Percentiles rank a stretch among this genome's conserved stretches.
Evolutionary conservation across 2,329 filamentous ascomycete genomes (phyloP).

Genomic region (Endothia cerciana): DNA sequence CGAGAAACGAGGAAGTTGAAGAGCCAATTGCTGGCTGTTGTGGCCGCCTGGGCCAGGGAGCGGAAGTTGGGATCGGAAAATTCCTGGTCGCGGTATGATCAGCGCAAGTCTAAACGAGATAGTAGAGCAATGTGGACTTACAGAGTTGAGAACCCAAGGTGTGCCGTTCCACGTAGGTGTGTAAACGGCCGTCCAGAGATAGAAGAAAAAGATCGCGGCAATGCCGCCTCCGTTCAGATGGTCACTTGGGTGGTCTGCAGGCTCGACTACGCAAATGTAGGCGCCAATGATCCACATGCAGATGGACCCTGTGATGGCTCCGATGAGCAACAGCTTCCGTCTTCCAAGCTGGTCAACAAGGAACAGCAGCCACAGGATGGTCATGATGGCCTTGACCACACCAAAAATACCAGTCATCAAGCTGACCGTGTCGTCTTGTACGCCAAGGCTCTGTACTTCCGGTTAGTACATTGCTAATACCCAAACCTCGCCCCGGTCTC

Average conservation of each 20-base stretch:
- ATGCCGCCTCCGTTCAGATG: conserved; percentile 48
- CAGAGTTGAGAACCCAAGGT: conserved; percentile 73
- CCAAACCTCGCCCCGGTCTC: conserved; percentile 51
- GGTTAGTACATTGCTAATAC: conserved; percentile 68
- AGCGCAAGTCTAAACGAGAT: neutral
- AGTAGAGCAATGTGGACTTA: neutral
- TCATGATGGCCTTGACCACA: conserved; percentile 72
- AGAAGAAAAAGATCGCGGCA: conserved; percentile 72
- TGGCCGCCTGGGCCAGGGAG: conserved; percentile 71
- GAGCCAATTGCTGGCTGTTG: conserved; percentile 73
- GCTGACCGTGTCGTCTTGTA: conserved; percentile 49
- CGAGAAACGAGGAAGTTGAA: conserved; percentile 72
- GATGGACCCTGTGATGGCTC: conserved; percentile 59
- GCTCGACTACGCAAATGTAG: conserved; percentile 58
- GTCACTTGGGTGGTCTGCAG: conserved; percentile 38
- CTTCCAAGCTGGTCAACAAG: conserved; percentile 65
- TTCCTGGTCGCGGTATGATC: conserved; percentile 46
- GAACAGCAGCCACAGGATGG: conserved; percentile 70
- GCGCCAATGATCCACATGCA: conserved; percentile 69
- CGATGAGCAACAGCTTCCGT: conserved; percentile 65
- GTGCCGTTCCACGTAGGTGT: conserved; percentile 74
- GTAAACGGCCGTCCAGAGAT: conserved; percentile 74
- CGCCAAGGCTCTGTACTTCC: conserved; percentile 57
- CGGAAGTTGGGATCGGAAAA: conserved; percentile 76
- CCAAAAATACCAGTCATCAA: conserved; percentile 76